A percentile compares a stretch with the other conserved stretches of the same genome.
Conservation (phyloP, 2,329 filamentous ascomycete genomes). For the Neofusicoccum laricinum region DNA sequence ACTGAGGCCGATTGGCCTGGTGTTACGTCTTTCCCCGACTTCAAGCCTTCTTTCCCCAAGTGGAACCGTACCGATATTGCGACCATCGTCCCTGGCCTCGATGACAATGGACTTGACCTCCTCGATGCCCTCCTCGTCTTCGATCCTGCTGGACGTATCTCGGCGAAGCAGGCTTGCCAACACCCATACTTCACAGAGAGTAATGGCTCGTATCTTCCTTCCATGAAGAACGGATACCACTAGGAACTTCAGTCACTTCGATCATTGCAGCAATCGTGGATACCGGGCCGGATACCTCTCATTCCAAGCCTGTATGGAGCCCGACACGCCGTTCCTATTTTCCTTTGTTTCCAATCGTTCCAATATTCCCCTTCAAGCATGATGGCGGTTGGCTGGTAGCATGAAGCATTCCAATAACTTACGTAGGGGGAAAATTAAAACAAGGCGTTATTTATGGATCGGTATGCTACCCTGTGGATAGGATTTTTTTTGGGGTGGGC, state of each 20-base stretch:
- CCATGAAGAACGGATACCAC: conserved; percentile 16
- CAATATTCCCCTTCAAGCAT: conserved; percentile 14
- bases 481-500: conserved; percentile 2
- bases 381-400: conserved; percentile 1
- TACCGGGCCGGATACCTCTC: neutral
- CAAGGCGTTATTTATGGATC: conserved; percentile 9
- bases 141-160: conserved; percentile 82
- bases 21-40: conserved; percentile 92
- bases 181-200: conserved; percentile 75
- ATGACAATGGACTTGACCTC: conserved; percentile 68
- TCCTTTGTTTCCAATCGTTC: conserved; percentile 5
- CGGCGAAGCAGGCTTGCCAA: conserved; percentile 79
- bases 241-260: neutral
- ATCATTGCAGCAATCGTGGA: neutral
- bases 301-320: neutral
- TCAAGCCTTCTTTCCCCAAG: conserved; percentile 88
- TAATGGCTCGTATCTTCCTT: conserved; percentile 38
- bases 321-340: neutral
- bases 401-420: conserved; percentile 11
- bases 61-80: conserved; percentile 71
- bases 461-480: neutral
- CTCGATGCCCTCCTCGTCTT: conserved; percentile 74
- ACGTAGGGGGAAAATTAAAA: conserved; percentile 11
- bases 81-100: conserved; percentile 68
- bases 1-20: conserved; percentile 81